These are phyloP conservation scores for Alternaria triticina DNA, from an alignment of 2,329 filamentous ascomycete genomes.

Conservation along the genomic window DNA sequence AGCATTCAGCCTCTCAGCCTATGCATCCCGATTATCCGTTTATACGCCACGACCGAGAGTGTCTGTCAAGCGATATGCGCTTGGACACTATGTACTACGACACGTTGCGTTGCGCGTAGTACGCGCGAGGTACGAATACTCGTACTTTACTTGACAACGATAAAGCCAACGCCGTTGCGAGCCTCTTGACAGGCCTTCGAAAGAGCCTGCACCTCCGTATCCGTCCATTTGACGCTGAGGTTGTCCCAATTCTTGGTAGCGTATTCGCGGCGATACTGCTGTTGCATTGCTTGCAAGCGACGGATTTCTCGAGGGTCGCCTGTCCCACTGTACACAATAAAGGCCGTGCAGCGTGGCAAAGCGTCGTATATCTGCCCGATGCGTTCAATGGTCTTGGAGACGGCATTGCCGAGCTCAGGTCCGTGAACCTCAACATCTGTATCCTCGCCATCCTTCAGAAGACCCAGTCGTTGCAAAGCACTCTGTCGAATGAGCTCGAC, in stretches of 20 bases:
- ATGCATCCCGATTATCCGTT: slow-evolving; percentile 14
- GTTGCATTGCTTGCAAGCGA: slow-evolving; percentile 63
- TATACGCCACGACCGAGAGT: slow-evolving; percentile 8
- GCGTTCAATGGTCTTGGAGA: slow-evolving; percentile 58
- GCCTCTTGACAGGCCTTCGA: slow-evolving; percentile 63
- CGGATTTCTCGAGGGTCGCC: slow-evolving; percentile 65
- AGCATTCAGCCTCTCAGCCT: slow-evolving; percentile 7
- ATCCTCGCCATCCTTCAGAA: slow-evolving; percentile 21
- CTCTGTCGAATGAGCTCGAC: slow-evolving; percentile 37
- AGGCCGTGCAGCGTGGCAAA: slow-evolving; percentile 64
- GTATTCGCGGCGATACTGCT: slow-evolving; percentile 63
- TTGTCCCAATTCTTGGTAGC: slow-evolving; percentile 68
- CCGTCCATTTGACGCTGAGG: slow-evolving; percentile 68
- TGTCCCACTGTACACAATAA: slow-evolving; percentile 69
- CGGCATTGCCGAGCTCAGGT: slow-evolving; percentile 51
- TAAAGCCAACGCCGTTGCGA: slow-evolving; percentile 64
- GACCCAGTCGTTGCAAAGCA: slow-evolving; percentile 34
- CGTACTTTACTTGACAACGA: slow-evolving; percentile 61
- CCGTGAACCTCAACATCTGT: slow-evolving; percentile 29
- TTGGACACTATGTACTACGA: slow-evolving; percentile 33
- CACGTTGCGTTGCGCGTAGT: slow-evolving; percentile 19
- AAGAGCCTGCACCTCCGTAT: slow-evolving; percentile 66
- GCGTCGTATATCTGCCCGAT: slow-evolving; percentile 62
- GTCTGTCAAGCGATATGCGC: slow-evolving; percentile 16
- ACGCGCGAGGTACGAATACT: slow-evolving; percentile 38